Evolutionary conservation across 352 stramenopile genomes (phyloP).

Genomic region (Globisporangium lucens): DNA sequence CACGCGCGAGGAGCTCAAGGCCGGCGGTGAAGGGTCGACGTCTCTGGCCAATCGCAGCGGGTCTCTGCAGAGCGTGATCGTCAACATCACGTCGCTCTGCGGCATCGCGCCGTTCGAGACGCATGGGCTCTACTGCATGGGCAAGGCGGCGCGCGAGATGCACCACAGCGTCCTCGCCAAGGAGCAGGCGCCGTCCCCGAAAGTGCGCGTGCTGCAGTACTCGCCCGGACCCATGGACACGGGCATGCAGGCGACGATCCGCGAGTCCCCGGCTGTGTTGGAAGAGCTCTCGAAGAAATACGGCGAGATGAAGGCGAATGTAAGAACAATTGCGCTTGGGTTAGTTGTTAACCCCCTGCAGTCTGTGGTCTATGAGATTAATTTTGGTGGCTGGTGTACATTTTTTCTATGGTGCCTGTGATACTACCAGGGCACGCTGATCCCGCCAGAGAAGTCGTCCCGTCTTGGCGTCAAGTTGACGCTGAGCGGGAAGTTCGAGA

Average conservation of each 20-base stretch:
- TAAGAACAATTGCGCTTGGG: conserved; percentile 4
- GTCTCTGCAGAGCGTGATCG: conserved; percentile 33
- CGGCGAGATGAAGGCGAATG: conserved; percentile 42
- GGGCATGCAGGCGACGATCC: conserved; percentile 76
- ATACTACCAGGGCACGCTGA: conserved; percentile 33
- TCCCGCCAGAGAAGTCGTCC: conserved; percentile 54
- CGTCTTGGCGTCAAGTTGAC: conserved; percentile 53
- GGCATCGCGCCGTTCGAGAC: conserved; percentile 78
- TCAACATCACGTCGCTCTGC: conserved; percentile 87
- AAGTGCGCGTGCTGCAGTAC: conserved; percentile 76
- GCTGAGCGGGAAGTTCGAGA: conserved; percentile 47
- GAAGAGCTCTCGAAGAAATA: conserved; percentile 41
- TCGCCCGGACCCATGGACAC: conserved; percentile 87
- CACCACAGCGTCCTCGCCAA: conserved; percentile 65
- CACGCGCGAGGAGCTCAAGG: conserved; percentile 32
- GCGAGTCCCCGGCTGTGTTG: conserved; percentile 43
- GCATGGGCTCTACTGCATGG: conserved; percentile 78
- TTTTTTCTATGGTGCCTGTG: neutral
- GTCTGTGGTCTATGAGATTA: neutral
- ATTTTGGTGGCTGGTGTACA: neutral
- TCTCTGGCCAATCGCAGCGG: conserved; percentile 7
- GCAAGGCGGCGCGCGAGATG: conserved; percentile 89
- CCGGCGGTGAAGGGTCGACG: neutral
- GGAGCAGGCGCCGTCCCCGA: conserved; percentile 39
- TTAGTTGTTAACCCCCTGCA: neutral